phyloP scores from a whole-genome alignment of 768 basidiomycete species.

The Tephrocybe rancida region DNA sequence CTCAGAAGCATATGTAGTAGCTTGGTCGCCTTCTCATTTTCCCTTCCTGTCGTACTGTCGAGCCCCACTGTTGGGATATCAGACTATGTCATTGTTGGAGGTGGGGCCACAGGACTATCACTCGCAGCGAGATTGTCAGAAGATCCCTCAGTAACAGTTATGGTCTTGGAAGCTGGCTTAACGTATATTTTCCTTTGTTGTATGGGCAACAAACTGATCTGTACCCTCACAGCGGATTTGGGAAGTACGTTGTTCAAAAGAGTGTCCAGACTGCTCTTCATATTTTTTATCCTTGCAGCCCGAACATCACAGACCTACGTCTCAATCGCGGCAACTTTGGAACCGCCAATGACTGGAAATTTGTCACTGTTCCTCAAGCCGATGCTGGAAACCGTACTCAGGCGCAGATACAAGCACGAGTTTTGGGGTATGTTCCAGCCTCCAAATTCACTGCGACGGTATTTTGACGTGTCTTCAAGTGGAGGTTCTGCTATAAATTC shows the following conservation, averaged over 20 bases:
- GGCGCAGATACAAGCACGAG: constrained; percentile 14
- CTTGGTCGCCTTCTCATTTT: neutral
- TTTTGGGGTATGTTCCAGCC: constrained; percentile 11
- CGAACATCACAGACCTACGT: constrained; percentile 13
- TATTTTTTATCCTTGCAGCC: neutral
- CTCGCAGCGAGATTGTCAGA: constrained; percentile 11
- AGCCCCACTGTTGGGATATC: neutral
- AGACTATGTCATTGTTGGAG: constrained; percentile 12
- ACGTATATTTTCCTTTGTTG: constrained; percentile 1
- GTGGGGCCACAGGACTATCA: constrained; percentile 12
- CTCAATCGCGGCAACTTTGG: constrained; percentile 14
- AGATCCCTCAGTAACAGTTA: constrained; percentile 12
- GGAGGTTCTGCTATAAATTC: constrained; percentile 18
- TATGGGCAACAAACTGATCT: neutral
- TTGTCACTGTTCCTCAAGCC: constrained; percentile 14
- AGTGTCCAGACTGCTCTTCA: too few species aligned
- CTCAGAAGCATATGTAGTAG: too few species aligned
- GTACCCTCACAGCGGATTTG: constrained; percentile 3
- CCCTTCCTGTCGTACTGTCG: neutral
- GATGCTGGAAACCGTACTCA: constrained; percentile 11
- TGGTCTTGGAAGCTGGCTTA: constrained; percentile 12
- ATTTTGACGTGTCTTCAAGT: neutral
- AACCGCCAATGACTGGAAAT: constrained; percentile 15
- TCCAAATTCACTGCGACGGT: neutral
- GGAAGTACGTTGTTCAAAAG: constrained; percentile 12